Evolutionary conservation across 441 rosid species (phyloP), one percentile per base, ranked within the genome.

Genomic region (Erodium trifolium): DNA sequence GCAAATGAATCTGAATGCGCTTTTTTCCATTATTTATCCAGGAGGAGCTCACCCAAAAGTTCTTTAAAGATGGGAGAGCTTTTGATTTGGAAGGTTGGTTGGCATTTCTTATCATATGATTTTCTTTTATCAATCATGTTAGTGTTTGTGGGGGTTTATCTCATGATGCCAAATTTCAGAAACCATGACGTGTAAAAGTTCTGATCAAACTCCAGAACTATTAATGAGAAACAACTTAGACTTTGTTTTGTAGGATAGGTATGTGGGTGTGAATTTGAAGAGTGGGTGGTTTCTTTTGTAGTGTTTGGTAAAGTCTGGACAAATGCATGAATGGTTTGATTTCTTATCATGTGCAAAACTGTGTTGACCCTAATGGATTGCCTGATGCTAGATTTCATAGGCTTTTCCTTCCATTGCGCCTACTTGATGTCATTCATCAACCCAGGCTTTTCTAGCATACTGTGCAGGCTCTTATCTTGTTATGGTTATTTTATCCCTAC

Each of bases 21-120:
- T 12, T 47, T 64, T 14, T 39, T 51, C 65, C 31, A 17, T 35
- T 34, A 63, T 69, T 69, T 68, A 77, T 77, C 70, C 84, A 92
- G 98, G 77, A 70, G 73, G 96, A 90, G 81, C 88, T 90, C 23
- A 74, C 79, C 18, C 68, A 73, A 74, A 89, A 82, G 55, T 93
- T 93, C 80, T 93, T 89, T 75, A 85, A 87, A 67, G 98, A 90
- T 35, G 86, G 91, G 80, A 87, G 92, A 73, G 69, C 81, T 72
- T 84, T 93, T 71, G 94, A 90, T 82, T 71, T 90, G 83, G 92
- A 90, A 86, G 98, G 98, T 92, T 63, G 73, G 78, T 60, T 51
- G 37, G 29, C 62, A 17, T 60, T 78, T 69, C 18, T 62, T 75
- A 37, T 68, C 2, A 19, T 23, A 43, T 14, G 9, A 45, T 23